phyloP scores from a whole-genome alignment of 2,329 filamentous ascomycete genomes.

The Zymoseptoria ardabiliae region DNA sequence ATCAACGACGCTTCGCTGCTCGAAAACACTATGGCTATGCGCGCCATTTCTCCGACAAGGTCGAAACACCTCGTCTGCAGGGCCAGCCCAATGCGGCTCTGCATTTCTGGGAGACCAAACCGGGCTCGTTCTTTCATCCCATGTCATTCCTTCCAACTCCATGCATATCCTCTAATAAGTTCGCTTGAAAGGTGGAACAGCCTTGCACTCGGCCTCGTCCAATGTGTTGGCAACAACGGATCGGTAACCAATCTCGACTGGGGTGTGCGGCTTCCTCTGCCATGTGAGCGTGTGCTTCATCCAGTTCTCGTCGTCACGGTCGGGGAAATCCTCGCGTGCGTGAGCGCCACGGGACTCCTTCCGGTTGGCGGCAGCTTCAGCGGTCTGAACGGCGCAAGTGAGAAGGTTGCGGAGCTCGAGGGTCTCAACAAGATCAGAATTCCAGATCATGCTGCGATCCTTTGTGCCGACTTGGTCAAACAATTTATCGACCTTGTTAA shows the following conservation, averaged over 20 bases:
- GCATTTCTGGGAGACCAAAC: neutral
- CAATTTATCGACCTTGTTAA: slow-evolving; percentile 71
- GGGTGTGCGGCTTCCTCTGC: slow-evolving; percentile 86
- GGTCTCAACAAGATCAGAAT: slow-evolving; percentile 93
- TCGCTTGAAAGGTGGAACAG: slow-evolving; percentile 93
- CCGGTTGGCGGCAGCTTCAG: slow-evolving; percentile 79
- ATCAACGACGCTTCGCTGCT: neutral
- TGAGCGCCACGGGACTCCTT: slow-evolving; percentile 97
- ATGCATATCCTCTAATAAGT: slow-evolving; percentile 57
- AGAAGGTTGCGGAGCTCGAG: slow-evolving; percentile 91
- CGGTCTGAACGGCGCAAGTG: slow-evolving; percentile 94
- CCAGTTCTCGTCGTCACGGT: slow-evolving; percentile 92
- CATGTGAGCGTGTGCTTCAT: slow-evolving; percentile 98
- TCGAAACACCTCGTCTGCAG: neutral
- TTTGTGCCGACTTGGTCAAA: slow-evolving; percentile 86
- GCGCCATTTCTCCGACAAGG: neutral
- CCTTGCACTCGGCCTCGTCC: slow-evolving; percentile 92
- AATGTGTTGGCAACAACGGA: slow-evolving; percentile 74
- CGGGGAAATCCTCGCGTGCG: slow-evolving; percentile 91
- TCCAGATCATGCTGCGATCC: slow-evolving; percentile 99
- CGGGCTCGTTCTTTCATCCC: neutral
- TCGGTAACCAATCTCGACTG: slow-evolving; percentile 81
- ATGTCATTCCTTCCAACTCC: neutral
- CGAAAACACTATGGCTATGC: neutral
- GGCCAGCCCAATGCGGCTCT: neutral